Base-by-base conservation (phyloP, 176 grass and related monocot species). In the Echinochloa phyllopogon region DNA sequence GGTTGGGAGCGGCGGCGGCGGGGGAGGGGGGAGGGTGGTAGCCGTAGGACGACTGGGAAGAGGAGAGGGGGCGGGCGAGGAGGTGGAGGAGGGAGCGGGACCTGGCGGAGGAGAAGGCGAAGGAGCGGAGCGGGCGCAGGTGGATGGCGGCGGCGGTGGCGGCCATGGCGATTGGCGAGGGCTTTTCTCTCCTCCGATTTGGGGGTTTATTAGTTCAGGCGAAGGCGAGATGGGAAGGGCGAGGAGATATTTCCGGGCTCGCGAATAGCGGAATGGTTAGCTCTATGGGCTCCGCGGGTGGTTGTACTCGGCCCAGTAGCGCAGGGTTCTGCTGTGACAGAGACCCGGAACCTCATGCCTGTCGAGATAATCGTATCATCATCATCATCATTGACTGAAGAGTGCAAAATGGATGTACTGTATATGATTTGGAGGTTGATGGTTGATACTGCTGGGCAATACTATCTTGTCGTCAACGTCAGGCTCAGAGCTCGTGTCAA, bases 51-150 rank as follows among this genome's bases (percentile, higher is more conserved):
- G 85, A 49, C 33, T 85, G 45, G 21, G 85, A 95, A 0, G 88
- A 75, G 21, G 89, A 92, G 76, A 88, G 49, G 69, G 85, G 81
- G 63, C 86, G 82, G 70, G 65, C 75, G 21, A 83, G 80, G 50
- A 87, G 80, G 87, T 61, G 79, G 44, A 82, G 79, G 64, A 77
- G 84, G 33, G 83, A 86, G n/a, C 83, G 85, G 70, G 82, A 88
- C 63, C 80, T 86, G 48, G 52, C 67, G 23, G 78, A 82, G 69
- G 61, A 64, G 72, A 81, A 29, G 69, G 82, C 77, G 37, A 61
- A 20, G 57, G 81, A 85, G 44, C 69, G 76, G 52, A 88, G 53
- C 27, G 83, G 88, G 0, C 29, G 49, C n/a, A 66, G 76, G 58
- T 55, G 73, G 80, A 87, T 80, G 56, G 87, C 82, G 79, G 87